Evolutionary conservation across 2,329 filamentous ascomycete species (phyloP).

Genomic region (Exophiala xenobiotica): DNA sequence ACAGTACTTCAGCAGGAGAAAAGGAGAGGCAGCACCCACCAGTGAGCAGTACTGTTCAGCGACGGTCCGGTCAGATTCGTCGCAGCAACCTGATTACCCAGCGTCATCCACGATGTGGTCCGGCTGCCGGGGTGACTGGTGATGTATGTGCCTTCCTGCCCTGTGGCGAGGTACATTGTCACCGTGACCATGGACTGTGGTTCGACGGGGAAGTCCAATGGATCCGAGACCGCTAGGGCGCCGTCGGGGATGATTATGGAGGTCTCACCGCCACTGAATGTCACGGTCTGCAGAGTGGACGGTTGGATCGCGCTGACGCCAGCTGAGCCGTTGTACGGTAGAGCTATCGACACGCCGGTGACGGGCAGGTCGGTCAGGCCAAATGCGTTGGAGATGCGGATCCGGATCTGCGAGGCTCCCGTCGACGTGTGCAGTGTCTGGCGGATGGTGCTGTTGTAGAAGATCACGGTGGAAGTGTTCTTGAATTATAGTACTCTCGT

Average conservation of each 20-base stretch:
- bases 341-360: conserved; percentile 57
- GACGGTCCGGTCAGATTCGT: conserved; percentile 48
- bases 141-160: conserved; percentile 58
- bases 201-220: conserved; percentile 55
- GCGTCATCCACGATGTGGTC: conserved; percentile 60
- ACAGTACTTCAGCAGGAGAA: too few species aligned
- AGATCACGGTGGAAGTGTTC: conserved; percentile 56
- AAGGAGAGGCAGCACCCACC: conserved; percentile 34
- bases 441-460: conserved; percentile 63
- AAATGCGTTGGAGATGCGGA: conserved; percentile 66
- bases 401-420: conserved; percentile 56
- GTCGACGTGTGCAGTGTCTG: conserved; percentile 64
- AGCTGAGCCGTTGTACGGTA: conserved; percentile 55
- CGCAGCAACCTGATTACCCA: conserved; percentile 56
- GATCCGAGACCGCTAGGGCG: conserved; percentile 60
- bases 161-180: conserved; percentile 57
- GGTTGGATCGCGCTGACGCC: conserved; percentile 56
- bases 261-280: conserved; percentile 56
- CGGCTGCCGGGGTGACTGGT: conserved; percentile 66
- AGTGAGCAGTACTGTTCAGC: conserved; percentile 43
- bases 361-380: conserved; percentile 61
- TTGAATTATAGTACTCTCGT: conserved; percentile 35
- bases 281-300: conserved; percentile 53
- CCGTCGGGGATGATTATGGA: conserved; percentile 57
- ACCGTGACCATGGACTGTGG: conserved; percentile 57